These are phyloP conservation scores for Chamaecrista fasciculata DNA, from an alignment of 306 rosid species.

Conservation along the genomic window DNA sequence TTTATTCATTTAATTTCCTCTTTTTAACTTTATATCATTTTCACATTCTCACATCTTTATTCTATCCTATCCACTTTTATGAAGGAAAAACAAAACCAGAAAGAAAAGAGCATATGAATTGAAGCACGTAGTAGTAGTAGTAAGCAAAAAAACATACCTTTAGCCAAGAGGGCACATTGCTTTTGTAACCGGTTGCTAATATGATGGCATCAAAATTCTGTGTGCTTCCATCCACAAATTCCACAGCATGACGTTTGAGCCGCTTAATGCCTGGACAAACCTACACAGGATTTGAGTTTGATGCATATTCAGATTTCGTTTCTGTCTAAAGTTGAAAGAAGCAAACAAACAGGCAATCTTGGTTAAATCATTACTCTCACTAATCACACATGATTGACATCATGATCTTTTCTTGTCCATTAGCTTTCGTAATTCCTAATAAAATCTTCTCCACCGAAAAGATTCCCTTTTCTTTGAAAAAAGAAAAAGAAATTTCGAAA, in stretches of 20 bases:
- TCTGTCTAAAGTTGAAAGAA: slow-evolving; percentile 15
- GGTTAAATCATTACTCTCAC: slow-evolving; percentile 22
- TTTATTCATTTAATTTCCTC: not conserved
- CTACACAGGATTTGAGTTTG: slow-evolving; percentile 47
- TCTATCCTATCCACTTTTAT: not conserved
- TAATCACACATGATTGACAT: slow-evolving; percentile 18
- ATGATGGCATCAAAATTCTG: slow-evolving; percentile 82
- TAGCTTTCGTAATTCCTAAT: slow-evolving; percentile 20
- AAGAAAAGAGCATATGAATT: no score
- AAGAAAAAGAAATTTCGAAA: not conserved
- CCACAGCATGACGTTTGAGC: slow-evolving; percentile 65
- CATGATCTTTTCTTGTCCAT: not conserved
- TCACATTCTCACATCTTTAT: not conserved
- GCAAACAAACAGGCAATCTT: slow-evolving; percentile 13
- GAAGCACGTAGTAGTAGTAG: not conserved
- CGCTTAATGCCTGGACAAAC: slow-evolving; percentile 73
- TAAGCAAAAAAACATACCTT: no score
- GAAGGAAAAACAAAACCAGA: not conserved
- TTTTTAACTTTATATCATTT: slow-evolving; percentile 25
- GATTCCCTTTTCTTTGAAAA: no score
- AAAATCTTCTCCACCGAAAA: not conserved
- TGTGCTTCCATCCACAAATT: slow-evolving; percentile 63
- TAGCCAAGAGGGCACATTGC: slow-evolving; percentile 97
- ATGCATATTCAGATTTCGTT: slow-evolving; percentile 33
- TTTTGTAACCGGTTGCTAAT: slow-evolving; percentile 96